Evolutionary conservation across 83 land plant genomes (phyloP), one percentile per base, ranked within the genome.

Genomic region (Thuja plicata): DNA sequence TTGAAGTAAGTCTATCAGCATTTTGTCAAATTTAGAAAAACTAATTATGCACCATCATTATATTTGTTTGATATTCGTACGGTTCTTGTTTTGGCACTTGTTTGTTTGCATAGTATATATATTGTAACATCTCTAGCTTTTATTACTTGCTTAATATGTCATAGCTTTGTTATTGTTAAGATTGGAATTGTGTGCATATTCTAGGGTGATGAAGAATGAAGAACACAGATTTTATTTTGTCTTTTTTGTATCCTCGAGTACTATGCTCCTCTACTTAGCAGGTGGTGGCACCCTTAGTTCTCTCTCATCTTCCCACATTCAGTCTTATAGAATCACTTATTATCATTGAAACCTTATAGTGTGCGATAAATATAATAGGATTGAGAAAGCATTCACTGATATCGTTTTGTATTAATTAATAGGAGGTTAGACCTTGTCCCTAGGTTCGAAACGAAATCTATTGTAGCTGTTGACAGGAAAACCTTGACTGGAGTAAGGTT

Each of bases 1-100:
- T 97, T 54, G 96, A 96, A 88, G 99, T 97, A 89, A 92, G 90
- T 46, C 38, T 37, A 40, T 38, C 13, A 17, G 46, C 43, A 13
- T 37, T 43, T 41, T 16, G 24, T 3, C 79, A 76, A 32, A 17
- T 79, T 17, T 3, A 16, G 3, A 12, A 13, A 38, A 15, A 6
- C 27, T 35, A 78, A 78, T 35, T 3, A 79, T 7, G 5, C 17
- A 17, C 40, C 8, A 79, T 40, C 38, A 13, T 37, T 79, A 17
- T 79, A 40, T 79, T 24, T 79, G 24, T 37, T 16, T 79, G 46
- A 19, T 79, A 45, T 54, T 85, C 35, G 16, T 54, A 27, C 1
- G 4, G 30, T 13, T 46, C 45, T 45, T 30, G n/a, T 3, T 17
- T 80, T 88, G 8, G 40, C 45, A 38, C 8, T 77, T 54, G 6